phyloP scores from a whole-genome alignment of 768 basidiomycete species.

The Podaxis sp. region DNA sequence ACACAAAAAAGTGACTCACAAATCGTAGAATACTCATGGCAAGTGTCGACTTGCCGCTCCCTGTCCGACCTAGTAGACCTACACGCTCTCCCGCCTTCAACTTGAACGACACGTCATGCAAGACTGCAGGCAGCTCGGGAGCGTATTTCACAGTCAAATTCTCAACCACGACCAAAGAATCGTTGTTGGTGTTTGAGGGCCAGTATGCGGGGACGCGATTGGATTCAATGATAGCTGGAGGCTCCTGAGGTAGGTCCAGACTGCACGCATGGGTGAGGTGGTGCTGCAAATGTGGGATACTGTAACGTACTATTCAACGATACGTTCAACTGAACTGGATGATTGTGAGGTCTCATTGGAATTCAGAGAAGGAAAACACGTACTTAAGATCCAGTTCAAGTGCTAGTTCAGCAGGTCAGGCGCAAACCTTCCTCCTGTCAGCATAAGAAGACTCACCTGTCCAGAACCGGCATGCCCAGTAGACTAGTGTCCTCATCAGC shows the following conservation, averaged over 20 bases:
- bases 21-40: slow-evolving; percentile 86
- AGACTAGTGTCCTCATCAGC: slow-evolving; percentile 24
- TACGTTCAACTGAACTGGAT: slow-evolving; percentile 78
- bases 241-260: slow-evolving; percentile 82
- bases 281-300: not conserved
- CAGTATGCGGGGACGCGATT: slow-evolving; percentile 86
- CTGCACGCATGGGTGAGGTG: slow-evolving; percentile 15
- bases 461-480: slow-evolving; percentile 52
- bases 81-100: slow-evolving; percentile 70
- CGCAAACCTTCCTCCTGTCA: not conserved
- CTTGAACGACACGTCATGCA: slow-evolving; percentile 71
- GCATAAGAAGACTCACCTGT: slow-evolving; percentile 25
- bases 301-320: slow-evolving; percentile 69
- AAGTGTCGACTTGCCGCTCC: slow-evolving; percentile 79
- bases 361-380: slow-evolving; percentile 20
- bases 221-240: slow-evolving; percentile 65
- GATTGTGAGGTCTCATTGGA: not conserved
- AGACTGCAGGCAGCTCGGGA: slow-evolving; percentile 76
- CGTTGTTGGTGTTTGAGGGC: slow-evolving; percentile 39
- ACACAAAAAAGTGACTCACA: slow-evolving; percentile 34
- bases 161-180: slow-evolving; percentile 62
- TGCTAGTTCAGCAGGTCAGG: slow-evolving; percentile 28
- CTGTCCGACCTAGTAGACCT: slow-evolving; percentile 75
- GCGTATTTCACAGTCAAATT: slow-evolving; percentile 80
- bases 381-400: slow-evolving; percentile 77